Percentiles rank a stretch among this genome's conserved stretches.
Evolutionary conservation across 495 filamentous ascomycete species (phyloP).

Genomic region (Letharia columbiana): DNA sequence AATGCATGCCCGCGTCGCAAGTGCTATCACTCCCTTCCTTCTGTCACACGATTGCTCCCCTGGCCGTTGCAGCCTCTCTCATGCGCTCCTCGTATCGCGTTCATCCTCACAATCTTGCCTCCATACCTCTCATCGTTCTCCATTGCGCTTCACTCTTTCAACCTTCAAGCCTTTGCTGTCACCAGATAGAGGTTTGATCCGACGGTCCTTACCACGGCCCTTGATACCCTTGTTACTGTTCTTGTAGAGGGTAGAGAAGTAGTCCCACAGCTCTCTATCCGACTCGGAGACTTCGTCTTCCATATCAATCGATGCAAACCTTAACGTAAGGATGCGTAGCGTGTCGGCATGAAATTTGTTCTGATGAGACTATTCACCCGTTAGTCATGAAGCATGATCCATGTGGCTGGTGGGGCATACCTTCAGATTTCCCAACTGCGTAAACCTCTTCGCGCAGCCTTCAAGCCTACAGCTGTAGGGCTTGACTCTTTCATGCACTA

Average conservation of each 20-base stretch:
- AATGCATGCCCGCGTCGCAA: background rate
- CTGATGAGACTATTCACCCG: constrained; percentile 64
- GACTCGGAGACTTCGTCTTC: constrained; percentile 52
- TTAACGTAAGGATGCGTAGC: constrained; percentile 60
- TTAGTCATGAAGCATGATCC: background rate
- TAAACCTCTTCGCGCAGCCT: constrained; percentile 76
- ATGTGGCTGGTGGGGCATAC: constrained; percentile 32
- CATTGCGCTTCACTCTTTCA: constrained; percentile 2
- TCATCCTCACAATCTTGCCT: background rate
- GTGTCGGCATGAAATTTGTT: constrained; percentile 81
- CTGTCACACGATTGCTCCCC: background rate
- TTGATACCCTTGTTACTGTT: constrained; percentile 93
- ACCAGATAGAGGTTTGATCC: constrained; percentile 6
- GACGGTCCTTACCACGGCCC: constrained; percentile 77
- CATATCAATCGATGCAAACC: constrained; percentile 59
- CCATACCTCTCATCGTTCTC: background rate
- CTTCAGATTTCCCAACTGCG: constrained; percentile 84
- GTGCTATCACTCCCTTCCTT: background rate
- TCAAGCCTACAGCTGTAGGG: constrained; percentile 76
- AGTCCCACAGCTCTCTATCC: constrained; percentile 76
- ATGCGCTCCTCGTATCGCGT: background rate
- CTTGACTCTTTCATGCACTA: constrained; percentile 68
- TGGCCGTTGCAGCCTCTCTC: background rate
- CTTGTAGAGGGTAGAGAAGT: constrained; percentile 83
- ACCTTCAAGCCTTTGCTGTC: background rate